Evolutionary conservation across 176 grass and related monocot genomes (phyloP).

Genomic region (Eremochloa ophiuroides): DNA sequence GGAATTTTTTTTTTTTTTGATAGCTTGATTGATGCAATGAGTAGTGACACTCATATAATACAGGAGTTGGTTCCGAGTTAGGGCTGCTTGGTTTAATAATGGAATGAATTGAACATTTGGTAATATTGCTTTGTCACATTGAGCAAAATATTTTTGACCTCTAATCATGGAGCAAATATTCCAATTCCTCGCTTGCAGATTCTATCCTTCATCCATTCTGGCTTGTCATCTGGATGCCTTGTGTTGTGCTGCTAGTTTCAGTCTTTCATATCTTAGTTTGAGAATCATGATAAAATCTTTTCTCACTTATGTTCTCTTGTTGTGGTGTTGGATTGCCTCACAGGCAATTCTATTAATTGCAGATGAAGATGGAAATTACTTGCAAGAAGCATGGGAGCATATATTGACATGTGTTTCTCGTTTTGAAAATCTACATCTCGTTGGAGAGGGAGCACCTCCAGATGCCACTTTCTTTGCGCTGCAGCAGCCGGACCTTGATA

Average conservation of each 20-base stretch:
- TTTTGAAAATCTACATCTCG: slow-evolving; percentile 93
- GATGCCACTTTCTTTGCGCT: slow-evolving; percentile 97
- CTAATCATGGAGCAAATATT: not conserved
- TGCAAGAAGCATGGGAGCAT: slow-evolving; percentile 99
- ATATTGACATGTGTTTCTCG: slow-evolving; percentile 95
- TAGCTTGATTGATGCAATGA: not conserved
- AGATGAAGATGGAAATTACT: slow-evolving; percentile 98
- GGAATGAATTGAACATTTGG: slow-evolving; percentile 9
- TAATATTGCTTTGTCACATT: not conserved
- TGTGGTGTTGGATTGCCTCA: slow-evolving; percentile 27
- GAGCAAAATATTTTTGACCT: not conserved
- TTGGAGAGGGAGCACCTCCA: slow-evolving; percentile 84
- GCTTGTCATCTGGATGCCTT: not conserved
- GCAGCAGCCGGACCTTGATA: slow-evolving; percentile 85
- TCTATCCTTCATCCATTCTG: not conserved
- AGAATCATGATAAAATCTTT: not conserved
- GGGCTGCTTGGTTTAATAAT: not conserved
- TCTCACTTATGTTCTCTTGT: slow-evolving; percentile 29
- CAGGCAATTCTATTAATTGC: slow-evolving; percentile 95
- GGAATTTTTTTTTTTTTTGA: not conserved
- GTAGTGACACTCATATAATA: not conserved
- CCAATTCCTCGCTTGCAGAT: not conserved
- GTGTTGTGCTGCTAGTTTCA: not conserved
- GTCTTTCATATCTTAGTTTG: slow-evolving; percentile 22
- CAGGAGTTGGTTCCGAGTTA: not conserved